phyloP scores from a whole-genome alignment of 768 basidiomycete species.

The Leccinum imitatum region DNA sequence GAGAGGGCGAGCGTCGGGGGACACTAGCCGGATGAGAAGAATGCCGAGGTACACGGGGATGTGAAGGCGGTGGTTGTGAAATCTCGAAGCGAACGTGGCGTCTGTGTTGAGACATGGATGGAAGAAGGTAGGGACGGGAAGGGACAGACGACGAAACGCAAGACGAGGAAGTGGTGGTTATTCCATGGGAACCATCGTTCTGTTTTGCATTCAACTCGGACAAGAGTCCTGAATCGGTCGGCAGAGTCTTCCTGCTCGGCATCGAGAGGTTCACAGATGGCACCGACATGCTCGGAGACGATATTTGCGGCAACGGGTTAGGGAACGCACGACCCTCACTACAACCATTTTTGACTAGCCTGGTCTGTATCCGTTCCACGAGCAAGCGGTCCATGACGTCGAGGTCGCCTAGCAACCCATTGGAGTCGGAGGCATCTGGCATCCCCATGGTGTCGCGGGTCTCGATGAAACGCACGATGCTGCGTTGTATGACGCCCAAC shows the following conservation, averaged over 20 bases:
- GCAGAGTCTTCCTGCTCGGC: constrained; percentile 9
- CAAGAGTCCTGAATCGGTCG: constrained; percentile 1
- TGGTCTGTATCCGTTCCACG: constrained; percentile 33
- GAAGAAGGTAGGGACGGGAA: constrained; percentile 3
- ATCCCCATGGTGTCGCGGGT: constrained; percentile 7
- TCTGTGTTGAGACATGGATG: constrained; percentile 10
- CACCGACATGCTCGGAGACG: constrained; percentile 24
- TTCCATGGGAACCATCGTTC: background rate
- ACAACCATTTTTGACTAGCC: constrained; percentile 34
- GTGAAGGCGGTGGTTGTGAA: background rate
- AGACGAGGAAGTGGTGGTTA: background rate
- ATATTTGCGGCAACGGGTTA: constrained; percentile 22
- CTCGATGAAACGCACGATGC: constrained; percentile 29
- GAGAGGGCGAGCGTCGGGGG: constrained; percentile 27
- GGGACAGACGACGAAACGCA: constrained; percentile 3
- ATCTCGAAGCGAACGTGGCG: constrained; percentile 28
- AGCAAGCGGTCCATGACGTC: constrained; percentile 35
- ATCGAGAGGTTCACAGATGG: constrained; percentile 21
- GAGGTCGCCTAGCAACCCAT: constrained; percentile 6
- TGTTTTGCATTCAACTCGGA: constrained; percentile 1
- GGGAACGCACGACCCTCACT: constrained; percentile 20
- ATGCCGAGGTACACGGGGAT: constrained; percentile 1
- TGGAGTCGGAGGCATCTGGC: constrained; percentile 4
- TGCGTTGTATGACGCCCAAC: constrained; percentile 37
- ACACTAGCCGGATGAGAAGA: constrained; percentile 5